Evolutionary conservation across 208 protist species (phyloP).

Genomic region (Balamuthia mandrillaris): DNA sequence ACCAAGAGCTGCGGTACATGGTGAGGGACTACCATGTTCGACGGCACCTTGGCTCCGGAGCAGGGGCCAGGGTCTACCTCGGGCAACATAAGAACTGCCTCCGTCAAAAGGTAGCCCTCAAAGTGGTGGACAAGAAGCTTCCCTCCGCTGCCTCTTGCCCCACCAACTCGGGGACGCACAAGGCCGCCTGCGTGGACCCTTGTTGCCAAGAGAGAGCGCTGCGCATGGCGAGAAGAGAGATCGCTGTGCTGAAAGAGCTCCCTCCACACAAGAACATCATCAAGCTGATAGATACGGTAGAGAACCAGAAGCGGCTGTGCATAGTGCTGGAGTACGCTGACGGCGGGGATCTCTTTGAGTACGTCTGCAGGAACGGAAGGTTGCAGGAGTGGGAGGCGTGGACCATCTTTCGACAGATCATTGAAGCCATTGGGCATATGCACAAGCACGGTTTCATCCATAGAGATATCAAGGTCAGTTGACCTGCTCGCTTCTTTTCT

Average conservation of each 20-base stretch:
- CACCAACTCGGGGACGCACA: too few relatives aligned
- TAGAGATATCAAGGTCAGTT: constrained; percentile 37
- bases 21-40: too few relatives aligned
- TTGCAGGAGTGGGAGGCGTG: constrained; percentile 55
- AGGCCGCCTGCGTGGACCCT: too few relatives aligned
- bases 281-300: constrained; percentile 56
- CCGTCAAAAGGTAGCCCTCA: background rate
- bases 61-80: constrained; percentile 8
- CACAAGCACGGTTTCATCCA: constrained; percentile 46
- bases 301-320: constrained; percentile 51
- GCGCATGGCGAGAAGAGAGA: constrained; percentile 28
- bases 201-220: background rate
- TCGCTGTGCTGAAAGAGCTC: constrained; percentile 44
- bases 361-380: constrained; percentile 25
- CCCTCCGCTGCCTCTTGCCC: too few relatives aligned
- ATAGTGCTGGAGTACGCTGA: constrained; percentile 65
- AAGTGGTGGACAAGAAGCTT: constrained; percentile 31
- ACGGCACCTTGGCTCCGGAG: too few relatives aligned
- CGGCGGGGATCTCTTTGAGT: constrained; percentile 69
- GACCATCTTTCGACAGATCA: constrained; percentile 43
- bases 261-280: constrained; percentile 65
- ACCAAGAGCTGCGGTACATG: too few relatives aligned
- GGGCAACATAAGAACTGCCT: background rate
- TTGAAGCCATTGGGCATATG: constrained; percentile 51
- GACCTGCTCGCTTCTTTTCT: too few relatives aligned